Base-by-base conservation (phyloP, 495 filamentous ascomycete species). In the Penicillium maclennaniae region DNA sequence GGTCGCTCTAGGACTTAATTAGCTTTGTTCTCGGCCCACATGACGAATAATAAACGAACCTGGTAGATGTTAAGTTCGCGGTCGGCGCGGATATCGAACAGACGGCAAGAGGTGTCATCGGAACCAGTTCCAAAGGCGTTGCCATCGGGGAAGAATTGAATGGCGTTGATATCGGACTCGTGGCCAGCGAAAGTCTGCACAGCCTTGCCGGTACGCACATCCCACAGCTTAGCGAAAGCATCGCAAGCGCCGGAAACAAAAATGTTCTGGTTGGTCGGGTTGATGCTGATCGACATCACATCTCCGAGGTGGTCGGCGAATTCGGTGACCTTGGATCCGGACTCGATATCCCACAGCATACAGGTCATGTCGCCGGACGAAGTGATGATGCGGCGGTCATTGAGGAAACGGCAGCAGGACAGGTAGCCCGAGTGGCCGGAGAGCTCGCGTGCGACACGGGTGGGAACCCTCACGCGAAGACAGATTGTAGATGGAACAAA, bases 291-390 rank as follows among this genome's bases (percentile, higher is more conserved):
- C 73, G 93, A 97, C 93, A 98, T 98, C 54, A 98, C 93, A 67
- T 98, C 93, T 69, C 93, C 93, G 21, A 98, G 79, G 67, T 98
- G 93, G 77, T 98, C 93, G 63, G 93, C 95, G 57, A 98, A 98
- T 71, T 98, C 93, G 61, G 91, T 96, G 14, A 96, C 88, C 79
- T 97, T 97, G 43, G 89, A 87, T 21, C 95, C 95, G 0, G 93
- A 92, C 70, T 98, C 93, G 45, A 98, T 89, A 79, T 98, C 93
- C 93, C 93, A 98, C 62, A 97, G 87, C 88, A 97, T 97, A 77
- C 93, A 98, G 44, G 93, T 98, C 95, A 98, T 98, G 66, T 98
- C 93, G 45, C 93, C 93, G 14, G 93, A 98, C 14, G 93, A 98
- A 52, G 93, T 98, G 48, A 98, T 84, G 62, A 98, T 97, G 59